phyloP scores from a whole-genome alignment of 2,329 filamentous ascomycete genomes.

The Dactylellina drechsleri region DNA sequence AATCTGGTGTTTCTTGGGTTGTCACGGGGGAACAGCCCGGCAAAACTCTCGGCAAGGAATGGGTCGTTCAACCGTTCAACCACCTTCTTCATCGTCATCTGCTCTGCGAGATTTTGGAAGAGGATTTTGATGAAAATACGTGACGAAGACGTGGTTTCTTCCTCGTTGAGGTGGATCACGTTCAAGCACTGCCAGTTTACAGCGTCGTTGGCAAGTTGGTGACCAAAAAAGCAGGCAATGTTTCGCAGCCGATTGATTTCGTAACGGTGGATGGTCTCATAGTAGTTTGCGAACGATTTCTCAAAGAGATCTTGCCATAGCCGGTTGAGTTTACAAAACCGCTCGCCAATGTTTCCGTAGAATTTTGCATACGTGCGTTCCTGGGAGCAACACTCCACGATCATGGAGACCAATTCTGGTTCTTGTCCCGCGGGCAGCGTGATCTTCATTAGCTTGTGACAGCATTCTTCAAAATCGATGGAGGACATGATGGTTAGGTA shows the following conservation, averaged over 20 bases:
- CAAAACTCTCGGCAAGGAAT: slow-evolving; percentile 76
- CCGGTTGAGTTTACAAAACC: slow-evolving; percentile 94
- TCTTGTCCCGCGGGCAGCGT: slow-evolving; percentile 87
- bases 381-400: slow-evolving; percentile 95
- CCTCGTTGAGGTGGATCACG: slow-evolving; percentile 88
- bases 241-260: slow-evolving; percentile 96
- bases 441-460: slow-evolving; percentile 95
- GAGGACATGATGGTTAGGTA: slow-evolving; percentile 98
- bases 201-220: slow-evolving; percentile 85
- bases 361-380: slow-evolving; percentile 98
- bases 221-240: slow-evolving; percentile 92
- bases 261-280: slow-evolving; percentile 95
- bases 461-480: slow-evolving; percentile 94
- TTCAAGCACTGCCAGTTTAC: slow-evolving; percentile 92
- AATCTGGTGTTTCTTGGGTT: slow-evolving; percentile 91
- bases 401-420: slow-evolving; percentile 91
- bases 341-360: slow-evolving; percentile 91
- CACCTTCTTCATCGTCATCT: slow-evolving; percentile 83
- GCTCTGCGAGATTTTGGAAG: slow-evolving; percentile 89
- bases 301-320: slow-evolving; percentile 95
- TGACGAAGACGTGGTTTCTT: slow-evolving; percentile 94
- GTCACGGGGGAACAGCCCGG: slow-evolving; percentile 89
- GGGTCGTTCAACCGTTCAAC: slow-evolving; percentile 81
- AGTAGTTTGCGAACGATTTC: slow-evolving; percentile 88
- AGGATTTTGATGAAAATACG: slow-evolving; percentile 99